Conservation (phyloP, 2,329 filamentous ascomycete genomes). For the Pseudopithomyces maydicus region DNA sequence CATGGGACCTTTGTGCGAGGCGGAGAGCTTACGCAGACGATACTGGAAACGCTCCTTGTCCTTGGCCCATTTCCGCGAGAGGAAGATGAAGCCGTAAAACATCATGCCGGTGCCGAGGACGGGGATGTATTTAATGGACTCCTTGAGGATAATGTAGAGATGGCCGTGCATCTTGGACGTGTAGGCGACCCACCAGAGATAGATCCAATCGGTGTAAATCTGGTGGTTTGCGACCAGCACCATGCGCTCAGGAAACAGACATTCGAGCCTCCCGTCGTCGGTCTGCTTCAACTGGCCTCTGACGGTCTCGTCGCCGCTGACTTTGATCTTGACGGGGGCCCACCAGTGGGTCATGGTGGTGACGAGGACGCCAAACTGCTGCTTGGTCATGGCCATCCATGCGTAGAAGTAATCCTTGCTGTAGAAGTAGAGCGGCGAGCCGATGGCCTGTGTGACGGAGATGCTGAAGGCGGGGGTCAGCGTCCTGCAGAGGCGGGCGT, state of each 20-base stretch:
- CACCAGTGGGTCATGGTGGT: slow-evolving; percentile 85
- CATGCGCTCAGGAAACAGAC: slow-evolving; percentile 78
- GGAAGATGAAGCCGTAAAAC: slow-evolving; percentile 88
- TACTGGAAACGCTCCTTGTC: slow-evolving; percentile 77
- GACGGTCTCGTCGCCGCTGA: slow-evolving; percentile 82
- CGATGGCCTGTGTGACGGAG: slow-evolving; percentile 72
- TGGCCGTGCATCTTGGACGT: slow-evolving; percentile 80
- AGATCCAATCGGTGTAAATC: slow-evolving; percentile 90
- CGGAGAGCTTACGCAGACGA: slow-evolving; percentile 73
- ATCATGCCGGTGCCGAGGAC: slow-evolving; percentile 81
- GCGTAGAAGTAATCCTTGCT: slow-evolving; percentile 78
- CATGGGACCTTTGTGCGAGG: slow-evolving; percentile 44
- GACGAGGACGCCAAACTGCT: slow-evolving; percentile 76
- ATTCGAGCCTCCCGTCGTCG: slow-evolving; percentile 71
- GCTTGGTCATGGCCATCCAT: slow-evolving; percentile 86
- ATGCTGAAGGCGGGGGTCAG: slow-evolving; percentile 45
- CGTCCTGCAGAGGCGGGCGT: slow-evolving; percentile 14
- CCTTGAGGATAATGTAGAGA: slow-evolving; percentile 88
- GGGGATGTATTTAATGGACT: slow-evolving; percentile 83
- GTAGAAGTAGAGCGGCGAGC: slow-evolving; percentile 73
- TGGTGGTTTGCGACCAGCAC: slow-evolving; percentile 85
- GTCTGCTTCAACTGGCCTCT: slow-evolving; percentile 73
- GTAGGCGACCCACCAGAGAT: slow-evolving; percentile 92
- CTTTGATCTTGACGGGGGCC: slow-evolving; percentile 77
- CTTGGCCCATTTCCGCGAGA: slow-evolving; percentile 86